These are phyloP conservation scores for Neofusicoccum kwambonambiense DNA, from an alignment of 2,329 filamentous ascomycete genomes.

Conservation along the genomic window DNA sequence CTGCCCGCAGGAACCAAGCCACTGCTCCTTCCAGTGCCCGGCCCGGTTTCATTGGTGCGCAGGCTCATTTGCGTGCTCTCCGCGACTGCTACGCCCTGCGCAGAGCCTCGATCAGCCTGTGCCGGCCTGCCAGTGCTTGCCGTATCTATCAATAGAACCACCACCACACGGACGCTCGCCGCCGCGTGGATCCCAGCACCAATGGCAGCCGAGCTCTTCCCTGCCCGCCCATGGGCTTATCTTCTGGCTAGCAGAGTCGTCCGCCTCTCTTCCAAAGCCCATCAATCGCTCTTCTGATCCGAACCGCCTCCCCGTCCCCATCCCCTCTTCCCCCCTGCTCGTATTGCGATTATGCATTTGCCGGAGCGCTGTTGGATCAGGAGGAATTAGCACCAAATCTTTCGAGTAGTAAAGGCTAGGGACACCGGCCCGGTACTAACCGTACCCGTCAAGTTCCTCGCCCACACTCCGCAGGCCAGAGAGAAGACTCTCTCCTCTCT, in stretches of 20 bases:
- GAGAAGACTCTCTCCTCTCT: constrained; percentile 3
- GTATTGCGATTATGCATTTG: constrained; percentile 14
- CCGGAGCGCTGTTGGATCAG: not conserved
- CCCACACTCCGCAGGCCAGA: not conserved
- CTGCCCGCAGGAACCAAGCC: not conserved
- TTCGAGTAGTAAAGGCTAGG: not conserved
- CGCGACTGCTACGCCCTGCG: not conserved
- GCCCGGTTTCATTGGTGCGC: constrained; percentile 4
- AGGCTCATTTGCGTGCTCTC: not conserved
- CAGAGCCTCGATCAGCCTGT: constrained; percentile 13
- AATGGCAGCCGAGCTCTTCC: constrained; percentile 4
- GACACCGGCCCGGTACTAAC: constrained; percentile 9
- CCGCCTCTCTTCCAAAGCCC: not conserved
- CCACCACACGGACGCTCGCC: not conserved
- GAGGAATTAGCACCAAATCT: not conserved
- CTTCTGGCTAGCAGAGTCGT: not conserved
- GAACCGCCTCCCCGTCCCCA: not conserved
- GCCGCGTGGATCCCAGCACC: constrained; percentile 5
- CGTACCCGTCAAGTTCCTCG: not conserved
- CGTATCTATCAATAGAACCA: constrained; percentile 12
- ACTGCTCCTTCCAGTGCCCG: not conserved
- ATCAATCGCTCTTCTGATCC: not conserved
- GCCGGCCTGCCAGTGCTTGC: constrained; percentile 4
- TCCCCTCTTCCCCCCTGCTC: not conserved
- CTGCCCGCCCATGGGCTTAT: constrained; percentile 3